Evolutionary conservation across 208 protist genomes (phyloP), one percentile per base, ranked within the genome.

Genomic region (Crithidia mellificae): DNA sequence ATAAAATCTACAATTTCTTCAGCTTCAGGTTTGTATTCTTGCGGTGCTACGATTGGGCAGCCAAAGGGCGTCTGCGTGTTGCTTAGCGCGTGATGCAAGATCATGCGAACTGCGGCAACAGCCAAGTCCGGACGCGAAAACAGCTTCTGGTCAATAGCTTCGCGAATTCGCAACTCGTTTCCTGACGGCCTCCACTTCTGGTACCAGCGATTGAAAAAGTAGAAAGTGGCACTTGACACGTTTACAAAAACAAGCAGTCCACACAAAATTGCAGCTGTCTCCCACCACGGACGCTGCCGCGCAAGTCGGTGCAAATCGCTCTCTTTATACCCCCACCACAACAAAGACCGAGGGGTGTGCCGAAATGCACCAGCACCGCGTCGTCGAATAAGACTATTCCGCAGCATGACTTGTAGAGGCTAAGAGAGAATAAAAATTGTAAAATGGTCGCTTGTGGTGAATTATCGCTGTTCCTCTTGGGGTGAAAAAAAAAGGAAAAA

Each of bases 281-380:
- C 78, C 88, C 91, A 96, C 91, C 91, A 94, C n/a, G 87, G 91
- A 15, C 79, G 78, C 61, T 88, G 70, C n/a, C 88, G 77, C 14
- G 91, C 84, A 11, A 92, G 36, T 17, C 91, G 84, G 68, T 96
- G 88, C 19, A 88, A 64, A 17, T 85, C 83, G 22, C 36, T 57
- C 54, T 87, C 78, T 49, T 90, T 91, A 64, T 81, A 85, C 9
- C 78, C 76, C 83, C 83, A 89, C 80, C 65, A 85, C 12, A 92
- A 22, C 30, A 71, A 38, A 5, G 56, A 64, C 4, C 47, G 29
- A 12, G 47, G 22, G 12, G 79, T 81, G 25, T 34, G 44, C 32
- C 46, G 32, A 52, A 70, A 79, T 29, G 57, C 49, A 29, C 65
- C 52, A 17, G 6, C 12, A 8, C 66, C 39, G 39, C 51, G 43